These are phyloP conservation scores for Metahyphopichia silvanorum DNA, from an alignment of 805 yeast genomes.

Conservation along the genomic window DNA sequence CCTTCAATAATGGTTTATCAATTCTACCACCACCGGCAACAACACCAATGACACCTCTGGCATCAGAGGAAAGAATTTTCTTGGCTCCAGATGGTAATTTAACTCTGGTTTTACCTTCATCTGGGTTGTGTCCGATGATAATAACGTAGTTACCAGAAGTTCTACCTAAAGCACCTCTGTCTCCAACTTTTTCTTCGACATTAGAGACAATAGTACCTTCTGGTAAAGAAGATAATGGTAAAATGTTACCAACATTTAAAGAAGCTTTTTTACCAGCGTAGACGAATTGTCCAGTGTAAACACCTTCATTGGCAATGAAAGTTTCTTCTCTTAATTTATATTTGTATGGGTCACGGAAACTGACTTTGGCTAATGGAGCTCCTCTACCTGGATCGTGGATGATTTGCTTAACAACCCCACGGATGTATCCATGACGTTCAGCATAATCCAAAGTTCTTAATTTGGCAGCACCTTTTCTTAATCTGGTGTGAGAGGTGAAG, in stretches of 20 bases:
- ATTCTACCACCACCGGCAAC: constrained; percentile 99
- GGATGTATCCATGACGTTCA: constrained; percentile 99
- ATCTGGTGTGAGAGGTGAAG: constrained; percentile 99
- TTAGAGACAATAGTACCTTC: constrained; percentile 99
- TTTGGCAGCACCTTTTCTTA: constrained; percentile 99
- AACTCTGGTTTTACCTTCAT: constrained; percentile 98
- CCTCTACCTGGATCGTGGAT: constrained; percentile 99
- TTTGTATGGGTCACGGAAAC: constrained; percentile 99
- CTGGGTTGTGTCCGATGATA: constrained; percentile 98
- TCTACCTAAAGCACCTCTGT: constrained; percentile 99
- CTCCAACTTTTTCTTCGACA: constrained; percentile 98
- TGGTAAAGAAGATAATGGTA: constrained; percentile 96
- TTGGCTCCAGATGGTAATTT: constrained; percentile 99
- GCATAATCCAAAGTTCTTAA: constrained; percentile 98
- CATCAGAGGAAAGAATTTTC: constrained; percentile 91
- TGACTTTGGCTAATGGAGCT: constrained; percentile 99
- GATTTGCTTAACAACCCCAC: constrained; percentile 98
- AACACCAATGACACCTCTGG: constrained; percentile 99
- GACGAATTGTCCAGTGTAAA: constrained; percentile 98
- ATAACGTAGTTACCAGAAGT: constrained; percentile 99
- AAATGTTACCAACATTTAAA: constrained; percentile 93
- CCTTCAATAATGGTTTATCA: constrained; percentile 99
- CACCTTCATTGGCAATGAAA: constrained; percentile 99
- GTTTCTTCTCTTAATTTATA: constrained; percentile 97
- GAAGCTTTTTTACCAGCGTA: constrained; percentile 99